These are phyloP conservation scores for Leishmania mexicana DNA, from an alignment of 208 protist species.

Conservation along the genomic window DNA sequence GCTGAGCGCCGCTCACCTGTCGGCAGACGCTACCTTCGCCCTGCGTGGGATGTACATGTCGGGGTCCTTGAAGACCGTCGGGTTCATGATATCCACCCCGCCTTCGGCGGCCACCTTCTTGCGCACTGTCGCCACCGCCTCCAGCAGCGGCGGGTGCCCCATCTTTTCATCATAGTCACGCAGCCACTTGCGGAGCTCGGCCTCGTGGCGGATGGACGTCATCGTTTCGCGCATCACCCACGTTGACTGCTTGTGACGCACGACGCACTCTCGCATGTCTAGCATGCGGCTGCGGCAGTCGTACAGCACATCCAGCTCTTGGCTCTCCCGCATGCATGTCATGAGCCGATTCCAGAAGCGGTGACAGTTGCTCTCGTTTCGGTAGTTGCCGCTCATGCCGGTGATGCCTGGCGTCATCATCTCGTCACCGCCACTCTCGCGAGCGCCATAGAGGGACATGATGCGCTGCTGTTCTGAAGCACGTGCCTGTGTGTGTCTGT, in stretches of 20 bases:
- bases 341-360: constrained; percentile 84
- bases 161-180: constrained; percentile 77
- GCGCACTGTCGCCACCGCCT: constrained; percentile 72
- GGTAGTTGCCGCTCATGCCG: constrained; percentile 64
- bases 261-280: constrained; percentile 82
- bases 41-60: constrained; percentile 67
- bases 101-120: constrained; percentile 66
- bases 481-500: not conserved
- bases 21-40: not conserved
- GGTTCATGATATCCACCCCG: constrained; percentile 75
- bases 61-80: constrained; percentile 87
- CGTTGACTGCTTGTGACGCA: constrained; percentile 82
- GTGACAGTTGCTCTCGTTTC: constrained; percentile 77
- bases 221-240: constrained; percentile 89
- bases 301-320: constrained; percentile 87
- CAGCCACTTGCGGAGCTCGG: constrained; percentile 71
- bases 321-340: constrained; percentile 84
- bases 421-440: constrained; percentile 64
- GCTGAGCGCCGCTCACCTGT: not conserved
- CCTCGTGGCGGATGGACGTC: constrained; percentile 72
- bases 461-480: not conserved
- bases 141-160: constrained; percentile 81
- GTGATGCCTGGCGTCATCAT: constrained; percentile 53
- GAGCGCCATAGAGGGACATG: constrained; percentile 84
- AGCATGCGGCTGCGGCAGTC: constrained; percentile 86